Conservation (phyloP, 164 flowering plant genomes). For the Vitis rupestris region DNA sequence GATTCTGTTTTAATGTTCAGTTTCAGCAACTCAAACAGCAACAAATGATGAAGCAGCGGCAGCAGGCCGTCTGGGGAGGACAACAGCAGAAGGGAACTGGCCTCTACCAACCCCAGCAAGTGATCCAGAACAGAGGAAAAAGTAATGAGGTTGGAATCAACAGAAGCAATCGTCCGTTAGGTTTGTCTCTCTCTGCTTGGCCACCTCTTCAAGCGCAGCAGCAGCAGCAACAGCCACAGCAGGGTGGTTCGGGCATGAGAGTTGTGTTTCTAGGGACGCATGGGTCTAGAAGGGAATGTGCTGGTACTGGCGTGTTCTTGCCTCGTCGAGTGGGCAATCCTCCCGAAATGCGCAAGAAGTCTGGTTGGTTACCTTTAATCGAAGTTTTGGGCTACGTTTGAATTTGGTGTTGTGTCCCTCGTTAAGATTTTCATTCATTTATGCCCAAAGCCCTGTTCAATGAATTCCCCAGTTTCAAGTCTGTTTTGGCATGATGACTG, state of each 20-base stretch:
- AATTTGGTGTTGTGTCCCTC: not conserved
- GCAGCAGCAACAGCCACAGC: constrained; percentile 5
- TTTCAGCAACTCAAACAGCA: constrained; percentile 48
- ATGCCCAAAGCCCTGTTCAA: no score
- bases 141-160: constrained; percentile 5
- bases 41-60: constrained; percentile 38
- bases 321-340: constrained; percentile 30
- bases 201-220: constrained; percentile 47
- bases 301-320: constrained; percentile 57
- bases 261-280: constrained; percentile 35
- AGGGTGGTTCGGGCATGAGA: constrained; percentile 39
- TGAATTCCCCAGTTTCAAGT: not conserved
- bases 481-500: not conserved
- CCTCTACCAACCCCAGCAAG: constrained; percentile 12
- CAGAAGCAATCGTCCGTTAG: constrained; percentile 26
- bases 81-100: constrained; percentile 11
- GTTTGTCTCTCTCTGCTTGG: constrained; percentile 58
- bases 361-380: constrained; percentile 17
- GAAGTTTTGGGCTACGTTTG: not conserved
- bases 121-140: constrained; percentile 18
- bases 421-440: no score
- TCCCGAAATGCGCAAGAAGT: constrained; percentile 34
- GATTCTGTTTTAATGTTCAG: constrained; percentile 24
- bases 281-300: constrained; percentile 24
- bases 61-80: constrained; percentile 25